Percentiles rank a stretch among this genome's conserved stretches.
phyloP scores from a whole-genome alignment of 805 yeast species.

The Lipomyces yamanashiensis region DNA sequence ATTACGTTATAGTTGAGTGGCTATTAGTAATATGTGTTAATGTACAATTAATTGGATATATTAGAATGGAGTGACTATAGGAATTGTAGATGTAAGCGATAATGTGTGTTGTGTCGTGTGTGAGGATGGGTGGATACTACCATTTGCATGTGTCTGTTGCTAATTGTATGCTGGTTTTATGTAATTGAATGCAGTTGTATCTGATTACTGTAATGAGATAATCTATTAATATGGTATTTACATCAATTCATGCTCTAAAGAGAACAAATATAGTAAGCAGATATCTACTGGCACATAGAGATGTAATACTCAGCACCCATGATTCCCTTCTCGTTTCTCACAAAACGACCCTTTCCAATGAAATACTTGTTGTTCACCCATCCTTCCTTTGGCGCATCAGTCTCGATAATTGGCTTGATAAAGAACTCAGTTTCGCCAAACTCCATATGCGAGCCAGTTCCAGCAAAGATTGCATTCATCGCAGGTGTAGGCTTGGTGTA shows the following conservation, averaged over 20 bases:
- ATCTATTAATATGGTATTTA: too few relatives aligned
- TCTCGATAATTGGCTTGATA: slow-evolving; percentile 50
- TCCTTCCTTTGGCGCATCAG: slow-evolving; percentile 49
- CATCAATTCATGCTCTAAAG: neutral
- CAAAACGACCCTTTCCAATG: slow-evolving; percentile 64
- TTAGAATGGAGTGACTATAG: too few relatives aligned
- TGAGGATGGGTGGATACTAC: too few relatives aligned
- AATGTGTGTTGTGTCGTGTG: too few relatives aligned
- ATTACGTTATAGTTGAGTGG: neutral
- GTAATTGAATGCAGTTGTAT: too few relatives aligned
- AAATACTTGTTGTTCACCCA: slow-evolving; percentile 59
- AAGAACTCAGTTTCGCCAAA: slow-evolving; percentile 43
- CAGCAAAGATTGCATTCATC: slow-evolving; percentile 33
- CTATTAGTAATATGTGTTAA: too few relatives aligned
- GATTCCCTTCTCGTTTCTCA: slow-evolving; percentile 52
- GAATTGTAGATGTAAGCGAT: too few relatives aligned
- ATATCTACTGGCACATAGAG: slow-evolving; percentile 43
- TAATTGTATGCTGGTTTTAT: too few relatives aligned
- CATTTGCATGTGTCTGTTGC: too few relatives aligned
- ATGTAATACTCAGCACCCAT: slow-evolving; percentile 61
- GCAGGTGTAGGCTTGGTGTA: slow-evolving; percentile 32
- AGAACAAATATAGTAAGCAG: neutral
- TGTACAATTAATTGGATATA: too few relatives aligned
- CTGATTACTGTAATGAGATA: too few relatives aligned
- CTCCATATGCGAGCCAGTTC: slow-evolving; percentile 29